Evolutionary conservation across 345 rosid species (phyloP), one percentile per base, ranked within the genome.

Genomic region (Salix caprea): DNA sequence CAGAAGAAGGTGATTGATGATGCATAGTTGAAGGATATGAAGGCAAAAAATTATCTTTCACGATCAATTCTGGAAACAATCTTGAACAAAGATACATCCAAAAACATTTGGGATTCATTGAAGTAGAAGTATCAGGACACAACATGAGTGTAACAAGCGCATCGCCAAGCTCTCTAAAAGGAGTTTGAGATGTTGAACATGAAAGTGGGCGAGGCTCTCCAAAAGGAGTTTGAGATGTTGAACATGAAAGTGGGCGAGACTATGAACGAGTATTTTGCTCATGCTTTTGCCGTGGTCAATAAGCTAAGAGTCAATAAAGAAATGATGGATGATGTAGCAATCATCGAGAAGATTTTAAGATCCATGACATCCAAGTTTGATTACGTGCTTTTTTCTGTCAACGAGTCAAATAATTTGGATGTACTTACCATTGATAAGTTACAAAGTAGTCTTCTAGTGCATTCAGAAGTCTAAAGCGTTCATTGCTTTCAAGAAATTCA

Each of bases 351-450:
- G 11, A 2, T 21, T 19, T 2, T 1, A 1, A 21, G 24, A 54
- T 54, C 24, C 4, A 54, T 21, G 1, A 21, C 24, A 54, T 4
- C 10, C 0, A 54, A 21, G 12, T 54, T 19, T 8, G 0, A 56
- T 56, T 8, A 0, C 2, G 2, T 56, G 5, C 0, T 8, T 5
- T 56, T 26, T 56, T 56, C 0, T 56, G 8, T 56, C 1, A 0
- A 21, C 4, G 0, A n/a, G 10, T 56, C 24, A 21, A 56, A 56
- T 56, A 1, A n/a, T 8, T 54, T 7, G 0, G 23, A 14, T 28
- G n/a, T 3, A 14, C 0, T 65, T 14, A 66, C 44, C n/a, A 66
- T 34, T 1, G 2, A 34, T 18, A 44, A 66, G 14, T 66, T 66
- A 32, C 34, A n/a, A 61, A 61, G 66, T n/a, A 61, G 66, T 11